Base-by-base conservation (phyloP, 352 stramenopile genomes). In the Peronosclerospora sorghi region DNA sequence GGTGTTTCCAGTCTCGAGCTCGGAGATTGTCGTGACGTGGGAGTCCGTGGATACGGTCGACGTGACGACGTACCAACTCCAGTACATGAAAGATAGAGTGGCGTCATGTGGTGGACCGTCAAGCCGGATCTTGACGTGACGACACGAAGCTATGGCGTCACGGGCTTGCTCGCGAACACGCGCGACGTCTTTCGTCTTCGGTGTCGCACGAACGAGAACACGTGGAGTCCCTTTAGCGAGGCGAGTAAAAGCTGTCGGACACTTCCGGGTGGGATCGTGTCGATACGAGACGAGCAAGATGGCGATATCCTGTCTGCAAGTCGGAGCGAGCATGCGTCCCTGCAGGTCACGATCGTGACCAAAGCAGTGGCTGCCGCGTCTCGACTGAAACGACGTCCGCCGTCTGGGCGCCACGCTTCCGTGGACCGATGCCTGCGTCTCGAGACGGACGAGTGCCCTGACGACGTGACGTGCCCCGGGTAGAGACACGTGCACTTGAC, bases 1-100 rank as follows among this genome's bases (percentile, higher is more conserved):
- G 17, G 64, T 85, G 5, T 78, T 83, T 17, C 24, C 73, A 2
- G 51, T 60, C 2, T 87, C 73, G 4, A 46, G 65, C 7, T 82
- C 68, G 9, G 67, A 82, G 34, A 60, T 91, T 37, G 62, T 73
- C 8, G 54, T 91, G 15, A 84, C 74, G 3, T 94, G 81, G 81
- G 76, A 87, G 27, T 59, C 67, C 15, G 56, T 75, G 7, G 72
- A 71, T 28, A 72, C 89, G 40, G 40, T 66, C 1, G 57, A 55
- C 0, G 58, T 90, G 20, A 62, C 52, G 0, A 84, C 75, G 47
- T 90, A 90, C 51, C 73, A 88, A 26, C 66, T 94, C 30, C 81
- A 94, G 49, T 91, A 83, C 35, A 60, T 64, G 0, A 89, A 87
- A 52, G 86, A 91, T 37, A 62, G 74, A 5, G 50, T 91, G 19